Evolutionary conservation across 495 filamentous ascomycete genomes (phyloP).

Genomic region (Xylaria acuta): DNA sequence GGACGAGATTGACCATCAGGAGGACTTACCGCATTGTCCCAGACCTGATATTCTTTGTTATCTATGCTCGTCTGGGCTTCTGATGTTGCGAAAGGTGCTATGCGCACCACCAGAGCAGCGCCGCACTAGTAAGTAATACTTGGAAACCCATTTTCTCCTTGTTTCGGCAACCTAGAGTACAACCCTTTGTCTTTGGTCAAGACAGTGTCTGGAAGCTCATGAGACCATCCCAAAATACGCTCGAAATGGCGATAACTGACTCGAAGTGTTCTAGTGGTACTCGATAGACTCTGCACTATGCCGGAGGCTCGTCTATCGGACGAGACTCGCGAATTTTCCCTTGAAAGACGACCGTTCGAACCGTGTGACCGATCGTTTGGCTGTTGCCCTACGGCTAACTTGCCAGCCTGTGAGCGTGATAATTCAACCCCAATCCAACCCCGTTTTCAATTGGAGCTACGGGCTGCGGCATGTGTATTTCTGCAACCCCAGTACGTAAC

Average conservation of each 20-base stretch:
- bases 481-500: background rate
- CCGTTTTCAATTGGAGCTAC: background rate
- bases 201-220: no score
- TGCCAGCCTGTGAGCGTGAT: background rate
- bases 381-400: no score
- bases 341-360: background rate
- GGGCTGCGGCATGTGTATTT: background rate
- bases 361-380: background rate
- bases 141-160: background rate
- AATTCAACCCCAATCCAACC: background rate
- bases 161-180: background rate
- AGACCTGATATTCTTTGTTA: background rate
- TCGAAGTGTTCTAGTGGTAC: background rate
- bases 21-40: background rate
- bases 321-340: background rate
- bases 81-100: background rate
- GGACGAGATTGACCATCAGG: background rate
- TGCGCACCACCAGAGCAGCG: background rate
- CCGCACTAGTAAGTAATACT: background rate
- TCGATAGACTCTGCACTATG: background rate
- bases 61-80: background rate
- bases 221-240: no score
- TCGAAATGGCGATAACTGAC: background rate
- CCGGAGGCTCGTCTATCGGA: background rate
- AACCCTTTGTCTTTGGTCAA: background rate